These are phyloP conservation scores for Francoa sonchifolia DNA, from an alignment of 441 rosid genomes.

Conservation along the genomic window DNA sequence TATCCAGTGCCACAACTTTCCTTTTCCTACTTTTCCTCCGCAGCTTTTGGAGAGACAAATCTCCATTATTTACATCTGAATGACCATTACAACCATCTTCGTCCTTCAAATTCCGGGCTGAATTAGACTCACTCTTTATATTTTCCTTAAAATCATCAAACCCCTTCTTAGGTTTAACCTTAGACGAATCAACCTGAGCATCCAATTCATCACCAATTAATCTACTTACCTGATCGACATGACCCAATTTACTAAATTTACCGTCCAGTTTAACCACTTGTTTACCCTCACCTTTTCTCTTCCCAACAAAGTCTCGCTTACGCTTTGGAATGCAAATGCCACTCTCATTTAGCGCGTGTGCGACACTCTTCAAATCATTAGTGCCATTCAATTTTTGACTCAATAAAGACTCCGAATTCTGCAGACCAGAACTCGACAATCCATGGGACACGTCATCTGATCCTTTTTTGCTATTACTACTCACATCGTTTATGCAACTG, in stretches of 20 bases:
- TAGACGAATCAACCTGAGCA: constrained; percentile 21
- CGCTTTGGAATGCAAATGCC: constrained; percentile 53
- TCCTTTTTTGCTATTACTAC: constrained; percentile 29
- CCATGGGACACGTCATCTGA: constrained; percentile 43
- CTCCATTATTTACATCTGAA: constrained; percentile 22
- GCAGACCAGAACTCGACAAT: constrained; percentile 17
- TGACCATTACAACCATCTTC: constrained; percentile 25
- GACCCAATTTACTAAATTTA: constrained; percentile 22
- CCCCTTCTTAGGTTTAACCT: constrained; percentile 26
- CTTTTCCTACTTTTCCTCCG: constrained; percentile 43
- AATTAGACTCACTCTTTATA: constrained; percentile 17
- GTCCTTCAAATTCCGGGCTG: constrained; percentile 25
- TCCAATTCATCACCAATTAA: constrained; percentile 22
- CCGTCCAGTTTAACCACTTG: constrained; percentile 25
- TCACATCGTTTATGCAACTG: constrained; percentile 37
- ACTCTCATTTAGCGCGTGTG: constrained; percentile 36
- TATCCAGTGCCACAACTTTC: constrained; percentile 25
- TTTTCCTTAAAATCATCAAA: constrained; percentile 25
- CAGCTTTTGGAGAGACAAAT: constrained; percentile 23
- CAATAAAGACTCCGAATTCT: constrained; percentile 28
- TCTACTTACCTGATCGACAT: constrained; percentile 21
- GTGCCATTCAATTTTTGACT: constrained; percentile 24
- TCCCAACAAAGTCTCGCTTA: constrained; percentile 59
- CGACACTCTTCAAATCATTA: constrained; percentile 28
- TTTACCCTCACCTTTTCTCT: constrained; percentile 38